Conservation (phyloP, 2,329 filamentous ascomycete genomes). For the Emydomyces testavorans region DNA sequence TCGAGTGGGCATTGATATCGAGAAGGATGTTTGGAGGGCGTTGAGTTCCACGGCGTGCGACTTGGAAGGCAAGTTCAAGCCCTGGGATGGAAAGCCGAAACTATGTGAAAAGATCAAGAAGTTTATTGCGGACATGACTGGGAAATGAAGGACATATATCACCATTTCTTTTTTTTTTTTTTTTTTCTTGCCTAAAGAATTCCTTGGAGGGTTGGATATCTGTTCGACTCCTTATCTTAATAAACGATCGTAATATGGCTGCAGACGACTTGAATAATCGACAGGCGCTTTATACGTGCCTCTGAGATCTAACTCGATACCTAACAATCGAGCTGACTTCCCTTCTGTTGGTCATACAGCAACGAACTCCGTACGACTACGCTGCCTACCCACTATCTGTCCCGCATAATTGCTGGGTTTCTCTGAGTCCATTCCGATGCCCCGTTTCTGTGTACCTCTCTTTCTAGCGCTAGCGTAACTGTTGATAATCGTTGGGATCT, state of each 20-base stretch:
- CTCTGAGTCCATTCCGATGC: too few species aligned
- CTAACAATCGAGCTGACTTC: not conserved
- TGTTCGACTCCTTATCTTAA: too few species aligned
- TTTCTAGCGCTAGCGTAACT: not conserved
- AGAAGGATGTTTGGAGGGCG: slow-evolving; percentile 33
- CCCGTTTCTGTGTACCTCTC: too few species aligned
- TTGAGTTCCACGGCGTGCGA: slow-evolving; percentile 33
- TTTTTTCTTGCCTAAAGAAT: not conserved
- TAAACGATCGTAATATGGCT: too few species aligned
- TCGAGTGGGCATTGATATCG: slow-evolving; percentile 32
- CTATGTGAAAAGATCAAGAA: slow-evolving; percentile 15
- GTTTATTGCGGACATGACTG: slow-evolving; percentile 16
- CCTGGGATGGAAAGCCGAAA: slow-evolving; percentile 16
- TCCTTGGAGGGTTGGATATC: too few species aligned
- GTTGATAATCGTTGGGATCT: too few species aligned
- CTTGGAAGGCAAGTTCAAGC: slow-evolving; percentile 20
- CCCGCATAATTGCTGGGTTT: too few species aligned
- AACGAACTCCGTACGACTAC: too few species aligned
- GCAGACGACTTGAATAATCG: too few species aligned
- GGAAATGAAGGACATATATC: not conserved
- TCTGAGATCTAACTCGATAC: not conserved
- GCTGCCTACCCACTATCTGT: too few species aligned
- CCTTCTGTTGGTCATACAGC: not conserved
- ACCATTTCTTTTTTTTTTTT: not conserved
- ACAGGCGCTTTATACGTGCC: too few species aligned